Evolutionary conservation across 345 rosid genomes (phyloP).

Genomic region (Tarenaya hassleriana): DNA sequence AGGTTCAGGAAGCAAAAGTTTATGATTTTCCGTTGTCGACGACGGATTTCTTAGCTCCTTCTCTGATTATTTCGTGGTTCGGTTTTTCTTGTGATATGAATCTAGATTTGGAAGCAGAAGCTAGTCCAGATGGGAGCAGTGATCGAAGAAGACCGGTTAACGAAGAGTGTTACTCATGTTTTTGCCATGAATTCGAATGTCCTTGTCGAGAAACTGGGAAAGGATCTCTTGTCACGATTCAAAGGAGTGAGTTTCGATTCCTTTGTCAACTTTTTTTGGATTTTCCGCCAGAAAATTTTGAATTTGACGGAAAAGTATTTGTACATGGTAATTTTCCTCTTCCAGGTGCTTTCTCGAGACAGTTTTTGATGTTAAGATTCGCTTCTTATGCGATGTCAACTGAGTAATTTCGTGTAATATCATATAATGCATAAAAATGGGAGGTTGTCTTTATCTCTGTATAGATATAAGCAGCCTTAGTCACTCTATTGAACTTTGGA

Average conservation of each 20-base stretch:
- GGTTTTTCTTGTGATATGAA: not conserved
- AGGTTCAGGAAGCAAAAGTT: constrained; percentile 39
- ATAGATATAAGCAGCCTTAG: too few species aligned
- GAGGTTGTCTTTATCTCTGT: too few species aligned
- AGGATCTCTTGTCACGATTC: constrained; percentile 36
- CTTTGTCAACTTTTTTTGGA: not conserved
- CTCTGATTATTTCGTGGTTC: not conserved
- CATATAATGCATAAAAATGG: too few species aligned
- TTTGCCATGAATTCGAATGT: constrained; percentile 44
- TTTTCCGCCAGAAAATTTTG: not conserved
- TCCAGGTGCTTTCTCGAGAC: too few species aligned
- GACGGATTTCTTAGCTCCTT: not conserved
- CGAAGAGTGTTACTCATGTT: constrained; percentile 55
- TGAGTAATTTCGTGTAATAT: too few species aligned
- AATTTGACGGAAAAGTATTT: not conserved
- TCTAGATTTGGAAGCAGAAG: constrained; percentile 86
- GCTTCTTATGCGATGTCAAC: too few species aligned
- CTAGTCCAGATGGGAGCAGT: constrained; percentile 78
- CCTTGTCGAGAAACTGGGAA: constrained; percentile 38
- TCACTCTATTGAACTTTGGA: too few species aligned
- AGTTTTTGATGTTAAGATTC: too few species aligned
- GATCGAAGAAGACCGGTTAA: constrained; percentile 38
- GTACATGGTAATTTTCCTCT: constrained; percentile 4
- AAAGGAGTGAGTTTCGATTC: constrained; percentile 44
- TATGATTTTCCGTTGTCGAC: not conserved